These are phyloP conservation scores for Prosopis cineraria DNA, from an alignment of 306 rosid species.

Conservation along the genomic window DNA sequence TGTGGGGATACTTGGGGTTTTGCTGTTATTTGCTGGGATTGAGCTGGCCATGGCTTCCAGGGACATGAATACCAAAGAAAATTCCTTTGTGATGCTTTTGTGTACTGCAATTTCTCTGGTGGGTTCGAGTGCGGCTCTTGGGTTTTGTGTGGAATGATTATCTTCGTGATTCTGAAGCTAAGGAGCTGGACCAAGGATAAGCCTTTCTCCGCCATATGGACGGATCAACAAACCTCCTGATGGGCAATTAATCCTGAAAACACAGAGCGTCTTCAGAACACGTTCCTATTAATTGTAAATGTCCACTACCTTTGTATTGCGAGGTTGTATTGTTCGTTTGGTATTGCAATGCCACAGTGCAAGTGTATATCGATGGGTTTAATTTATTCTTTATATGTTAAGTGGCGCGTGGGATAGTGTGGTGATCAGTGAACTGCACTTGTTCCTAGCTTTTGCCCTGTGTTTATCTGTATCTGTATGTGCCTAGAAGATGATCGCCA, in stretches of 20 bases:
- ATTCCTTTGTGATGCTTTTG: conserved; percentile 63
- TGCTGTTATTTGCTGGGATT: conserved; percentile 72
- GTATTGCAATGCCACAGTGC: too few species aligned
- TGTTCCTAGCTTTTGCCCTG: background rate
- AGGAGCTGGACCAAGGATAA: conserved; percentile 42
- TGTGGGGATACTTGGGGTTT: conserved; percentile 67
- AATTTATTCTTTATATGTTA: too few species aligned
- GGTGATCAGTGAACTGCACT: background rate
- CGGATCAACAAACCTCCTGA: background rate
- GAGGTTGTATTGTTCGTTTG: too few species aligned
- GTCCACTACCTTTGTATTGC: too few species aligned
- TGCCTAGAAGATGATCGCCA: background rate
- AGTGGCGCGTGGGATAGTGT: background rate
- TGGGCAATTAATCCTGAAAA: too few species aligned
- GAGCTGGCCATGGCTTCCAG: conserved; percentile 76
- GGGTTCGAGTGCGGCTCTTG: conserved; percentile 73
- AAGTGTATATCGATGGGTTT: too few species aligned
- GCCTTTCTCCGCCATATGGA: conserved; percentile 33
- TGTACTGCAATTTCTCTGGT: conserved; percentile 63
- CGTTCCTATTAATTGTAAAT: too few species aligned
- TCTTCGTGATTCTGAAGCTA: conserved; percentile 44
- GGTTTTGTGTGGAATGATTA: conserved; percentile 56
- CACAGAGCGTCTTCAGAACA: too few species aligned
- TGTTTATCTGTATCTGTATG: background rate
- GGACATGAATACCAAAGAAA: conserved; percentile 66